A percentile compares a stretch with the other conserved stretches of the same genome.
phyloP scores from a whole-genome alignment of 1,284 basidiomycete species.

The Ganoderma boninense region DNA sequence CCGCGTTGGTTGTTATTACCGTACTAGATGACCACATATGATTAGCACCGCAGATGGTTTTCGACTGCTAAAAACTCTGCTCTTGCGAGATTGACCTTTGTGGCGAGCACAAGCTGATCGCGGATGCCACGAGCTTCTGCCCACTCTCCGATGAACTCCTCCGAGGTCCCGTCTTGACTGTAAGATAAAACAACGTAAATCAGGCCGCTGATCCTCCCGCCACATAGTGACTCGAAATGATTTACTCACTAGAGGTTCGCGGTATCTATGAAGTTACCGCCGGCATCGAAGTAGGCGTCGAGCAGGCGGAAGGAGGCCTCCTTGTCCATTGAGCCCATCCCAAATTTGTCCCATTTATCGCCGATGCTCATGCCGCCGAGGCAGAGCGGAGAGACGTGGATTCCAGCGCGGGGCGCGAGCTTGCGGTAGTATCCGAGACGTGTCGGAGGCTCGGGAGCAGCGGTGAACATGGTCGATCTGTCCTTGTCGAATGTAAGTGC shows the following conservation, averaged over 20 bases:
- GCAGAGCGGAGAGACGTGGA: conserved; percentile 33
- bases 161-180: conserved; percentile 42
- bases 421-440: conserved; percentile 24
- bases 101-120: conserved; percentile 54
- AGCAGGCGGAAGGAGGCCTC: conserved; percentile 43
- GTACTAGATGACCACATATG: conserved; percentile 33
- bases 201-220: neutral
- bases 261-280: conserved; percentile 46
- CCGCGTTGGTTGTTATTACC: conserved; percentile 42
- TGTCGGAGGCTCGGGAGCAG: conserved; percentile 19
- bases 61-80: too few species aligned
- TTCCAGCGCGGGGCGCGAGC: conserved; percentile 19
- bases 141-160: conserved; percentile 53
- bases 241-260: conserved; percentile 37
- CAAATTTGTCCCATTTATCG: conserved; percentile 50
- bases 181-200: neutral
- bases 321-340: conserved; percentile 50
- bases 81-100: conserved; percentile 52
- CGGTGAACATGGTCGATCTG: neutral
- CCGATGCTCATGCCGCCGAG: conserved; percentile 65
- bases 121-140: conserved; percentile 47
- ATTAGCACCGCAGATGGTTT: too few species aligned
- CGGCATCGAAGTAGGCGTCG: conserved; percentile 43
- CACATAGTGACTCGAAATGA: neutral
- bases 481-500: too few species aligned